A percentile compares a stretch with the other conserved stretches of the same genome.
phyloP scores from a whole-genome alignment of 805 yeast genomes.

The Schizosaccharomyces osmophilus region DNA sequence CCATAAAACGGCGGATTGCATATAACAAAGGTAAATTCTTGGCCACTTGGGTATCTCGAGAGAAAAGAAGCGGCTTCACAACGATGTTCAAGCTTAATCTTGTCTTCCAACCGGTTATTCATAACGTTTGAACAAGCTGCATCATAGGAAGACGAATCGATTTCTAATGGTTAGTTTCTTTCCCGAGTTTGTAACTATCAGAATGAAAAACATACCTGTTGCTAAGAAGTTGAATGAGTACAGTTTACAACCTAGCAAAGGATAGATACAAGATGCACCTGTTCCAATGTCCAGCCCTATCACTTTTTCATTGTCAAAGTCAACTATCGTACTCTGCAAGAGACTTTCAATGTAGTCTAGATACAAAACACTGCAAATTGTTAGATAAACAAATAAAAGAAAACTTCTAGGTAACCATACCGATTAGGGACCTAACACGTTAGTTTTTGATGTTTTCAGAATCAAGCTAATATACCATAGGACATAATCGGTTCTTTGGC shows the following conservation, averaged over 20 bases:
- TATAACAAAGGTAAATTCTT: conserved; percentile 11
- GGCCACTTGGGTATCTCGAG: neutral
- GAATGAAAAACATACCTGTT: neutral
- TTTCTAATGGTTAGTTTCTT: conserved; percentile 21
- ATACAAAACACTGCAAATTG: neutral
- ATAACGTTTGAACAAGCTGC: conserved; percentile 13
- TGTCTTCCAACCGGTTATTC: conserved; percentile 11
- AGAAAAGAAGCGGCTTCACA: neutral
- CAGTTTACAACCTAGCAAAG: conserved; percentile 17
- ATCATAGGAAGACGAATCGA: conserved; percentile 15
- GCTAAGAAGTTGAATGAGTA: neutral
- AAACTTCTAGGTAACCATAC: neutral
- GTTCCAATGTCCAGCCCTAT: conserved; percentile 23
- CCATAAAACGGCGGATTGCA: conserved; percentile 33
- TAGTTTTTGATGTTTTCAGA: neutral
- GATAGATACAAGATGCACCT: conserved; percentile 25
- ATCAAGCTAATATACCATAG: neutral
- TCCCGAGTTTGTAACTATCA: conserved; percentile 8
- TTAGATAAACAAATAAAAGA: neutral
- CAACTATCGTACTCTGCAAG: neutral
- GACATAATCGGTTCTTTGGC: neutral
- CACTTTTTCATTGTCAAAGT: neutral
- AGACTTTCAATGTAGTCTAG: neutral
- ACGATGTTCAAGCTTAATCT: conserved; percentile 6
- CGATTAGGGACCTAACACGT: neutral